Conservation (phyloP, 345 rosid species). For the Ricinus communis region DNA sequence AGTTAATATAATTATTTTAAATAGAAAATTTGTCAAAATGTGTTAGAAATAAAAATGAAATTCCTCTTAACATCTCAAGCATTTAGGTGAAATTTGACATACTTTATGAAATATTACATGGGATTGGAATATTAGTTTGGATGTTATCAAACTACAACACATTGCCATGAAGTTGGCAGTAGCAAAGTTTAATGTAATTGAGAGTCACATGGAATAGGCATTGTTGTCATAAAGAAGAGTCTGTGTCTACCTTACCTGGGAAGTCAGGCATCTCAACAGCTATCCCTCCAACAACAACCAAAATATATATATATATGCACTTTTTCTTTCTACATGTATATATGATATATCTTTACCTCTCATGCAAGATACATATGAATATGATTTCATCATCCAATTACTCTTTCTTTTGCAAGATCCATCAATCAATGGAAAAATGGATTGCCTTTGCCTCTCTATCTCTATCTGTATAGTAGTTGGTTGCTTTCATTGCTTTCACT, state of each 20-base stretch:
- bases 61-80: too few species aligned
- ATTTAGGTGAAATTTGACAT: too few species aligned
- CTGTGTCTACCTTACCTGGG: conserved; percentile 9
- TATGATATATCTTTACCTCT: background rate
- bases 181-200: background rate
- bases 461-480: background rate
- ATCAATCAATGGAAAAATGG: too few species aligned
- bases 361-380: conserved; percentile 16
- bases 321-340: background rate
- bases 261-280: conserved; percentile 14
- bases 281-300: background rate
- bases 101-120: too few species aligned
- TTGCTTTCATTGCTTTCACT: conserved; percentile 24
- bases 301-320: background rate
- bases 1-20: too few species aligned
- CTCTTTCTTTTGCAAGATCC: background rate
- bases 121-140: too few species aligned
- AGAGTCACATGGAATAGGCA: conserved; percentile 17
- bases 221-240: conserved; percentile 11
- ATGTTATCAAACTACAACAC: background rate
- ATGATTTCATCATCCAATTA: background rate
- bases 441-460: background rate
- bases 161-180: background rate
- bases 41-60: too few species aligned
- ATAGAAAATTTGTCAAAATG: too few species aligned